Percentiles rank a stretch among this genome's conserved stretches.
Conservation (phyloP, 495 filamentous ascomycete species). For the Venustampulla echinocandica region DNA sequence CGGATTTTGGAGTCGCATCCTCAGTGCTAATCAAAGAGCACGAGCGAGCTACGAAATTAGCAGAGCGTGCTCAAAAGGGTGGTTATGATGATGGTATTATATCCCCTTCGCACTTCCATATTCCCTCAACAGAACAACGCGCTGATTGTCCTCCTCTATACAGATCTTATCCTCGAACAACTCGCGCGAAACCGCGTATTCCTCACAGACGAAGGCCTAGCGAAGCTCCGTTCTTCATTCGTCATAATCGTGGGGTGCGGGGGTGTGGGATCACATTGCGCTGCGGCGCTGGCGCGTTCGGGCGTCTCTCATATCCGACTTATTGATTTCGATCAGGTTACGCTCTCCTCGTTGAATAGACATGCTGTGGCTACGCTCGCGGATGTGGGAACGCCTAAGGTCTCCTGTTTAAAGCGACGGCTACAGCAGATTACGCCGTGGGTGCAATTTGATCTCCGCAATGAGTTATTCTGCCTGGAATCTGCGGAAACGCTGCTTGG, state of each 20-base stretch:
- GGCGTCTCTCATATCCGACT: constrained; percentile 81
- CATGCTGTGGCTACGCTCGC: constrained; percentile 90
- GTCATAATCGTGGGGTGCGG: constrained; percentile 88
- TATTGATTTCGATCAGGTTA: constrained; percentile 97
- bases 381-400: constrained; percentile 93
- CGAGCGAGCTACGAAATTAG: constrained; percentile 63
- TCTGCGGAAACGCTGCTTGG: constrained; percentile 55
- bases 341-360: constrained; percentile 82
- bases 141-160: neutral
- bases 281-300: constrained; percentile 77
- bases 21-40: constrained; percentile 60
- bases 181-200: constrained; percentile 92
- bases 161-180: constrained; percentile 89
- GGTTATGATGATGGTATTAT: constrained; percentile 79
- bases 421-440: constrained; percentile 84
- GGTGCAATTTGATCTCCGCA: constrained; percentile 79
- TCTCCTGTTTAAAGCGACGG: constrained; percentile 66
- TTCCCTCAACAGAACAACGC: neutral
- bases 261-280: constrained; percentile 88
- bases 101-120: neutral
- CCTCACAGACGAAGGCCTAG: constrained; percentile 71
- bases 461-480: constrained; percentile 69
- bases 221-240: constrained; percentile 69
- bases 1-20: constrained; percentile 62
- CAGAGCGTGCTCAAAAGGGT: constrained; percentile 69